Base-by-base conservation (phyloP, 129 eudicot species). In the Pittosporum tobira region DNA sequence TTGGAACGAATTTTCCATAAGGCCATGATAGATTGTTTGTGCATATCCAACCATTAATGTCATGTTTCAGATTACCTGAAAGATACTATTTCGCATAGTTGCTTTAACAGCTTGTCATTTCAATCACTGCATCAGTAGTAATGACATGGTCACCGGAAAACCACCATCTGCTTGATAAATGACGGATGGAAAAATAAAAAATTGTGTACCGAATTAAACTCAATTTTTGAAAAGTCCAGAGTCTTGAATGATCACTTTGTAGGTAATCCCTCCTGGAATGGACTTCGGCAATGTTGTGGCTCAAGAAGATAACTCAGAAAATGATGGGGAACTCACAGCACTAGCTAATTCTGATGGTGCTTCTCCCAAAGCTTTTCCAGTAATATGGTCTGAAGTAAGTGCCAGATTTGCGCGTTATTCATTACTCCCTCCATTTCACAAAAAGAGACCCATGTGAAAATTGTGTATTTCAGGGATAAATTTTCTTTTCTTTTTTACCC, bases 181-280 rank as follows among this genome's bases (percentile, higher is more conserved):
- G 21, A 52, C 34, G 15, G 2, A 26, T 16, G 20, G 16, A n/a
- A n/a, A n/a, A n/a, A n/a, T n/a, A n/a, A n/a, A n/a, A n/a, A n/a
- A n/a, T n/a, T 19, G 40, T 52, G 11, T 37, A 52, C 15, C 6
- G 10, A 16, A 11, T 28, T 10, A 27, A 52, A 52, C 31, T 28
- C 20, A 3, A 25, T 13, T 14, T 3, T 0, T 27, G n/a, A 26
- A 5, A 29, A 29, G 31, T 9, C 23, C 46, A 23, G 28, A 27
- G 38, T 6, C 51, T 26, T 18, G 48, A 12, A 31, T 20, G 22
- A 18, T 36, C 10, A 6, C 16, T 58, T 59, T 75, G 19, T 67
- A 88, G 96, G 96, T 88, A 38, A 88, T 88, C 70, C 88, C 96
- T 70, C 94, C 96, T 44, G 96, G 96, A 53, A 88, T 88, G 96